Percentiles rank a stretch among this genome's conserved stretches.
Conservation (phyloP, 2,329 filamentous ascomycete species). For the Leptographium procerum region DNA sequence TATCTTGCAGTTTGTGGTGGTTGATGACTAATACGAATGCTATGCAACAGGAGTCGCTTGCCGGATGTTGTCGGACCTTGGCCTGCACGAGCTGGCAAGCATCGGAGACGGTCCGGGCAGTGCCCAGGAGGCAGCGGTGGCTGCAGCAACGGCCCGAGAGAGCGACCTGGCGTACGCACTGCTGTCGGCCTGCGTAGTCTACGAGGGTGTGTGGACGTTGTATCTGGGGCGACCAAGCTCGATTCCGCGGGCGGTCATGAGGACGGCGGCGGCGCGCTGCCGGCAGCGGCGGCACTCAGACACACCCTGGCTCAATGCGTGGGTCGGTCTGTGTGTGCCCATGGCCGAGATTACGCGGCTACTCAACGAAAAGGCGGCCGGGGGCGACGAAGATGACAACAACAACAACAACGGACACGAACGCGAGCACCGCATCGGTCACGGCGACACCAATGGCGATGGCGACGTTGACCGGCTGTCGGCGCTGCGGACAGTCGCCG, state of each 20-base stretch:
- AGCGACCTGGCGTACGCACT: conserved; percentile 1
- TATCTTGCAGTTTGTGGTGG: background rate
- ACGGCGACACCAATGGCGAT: background rate
- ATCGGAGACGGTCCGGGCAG: background rate
- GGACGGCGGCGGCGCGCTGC: background rate
- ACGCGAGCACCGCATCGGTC: too few relatives aligned
- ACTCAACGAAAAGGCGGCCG: background rate
- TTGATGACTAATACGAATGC: background rate
- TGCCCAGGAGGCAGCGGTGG: too few relatives aligned
- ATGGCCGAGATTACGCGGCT: conserved; percentile 5
- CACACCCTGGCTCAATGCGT: conserved; percentile 4
- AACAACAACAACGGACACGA: too few relatives aligned
- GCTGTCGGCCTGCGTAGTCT: conserved; percentile 2
- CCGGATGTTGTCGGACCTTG: conserved; percentile 5
- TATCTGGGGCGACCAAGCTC: conserved; percentile 5
- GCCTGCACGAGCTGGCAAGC: conserved; percentile 5
- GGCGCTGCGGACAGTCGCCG: background rate
- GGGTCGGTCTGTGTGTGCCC: conserved; percentile 1
- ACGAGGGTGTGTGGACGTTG: conserved; percentile 7
- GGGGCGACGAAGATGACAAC: too few relatives aligned
- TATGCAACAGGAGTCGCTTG: conserved; percentile 4
- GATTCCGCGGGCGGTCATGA: conserved; percentile 4
- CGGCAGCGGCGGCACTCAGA: background rate
- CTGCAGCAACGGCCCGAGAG: background rate
- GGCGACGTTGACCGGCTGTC: background rate